Evolutionary conservation across 1,139 yeast genomes (phyloP), one percentile per base, ranked within the genome.

Genomic region (Saccharomycopsis hybrid): DNA sequence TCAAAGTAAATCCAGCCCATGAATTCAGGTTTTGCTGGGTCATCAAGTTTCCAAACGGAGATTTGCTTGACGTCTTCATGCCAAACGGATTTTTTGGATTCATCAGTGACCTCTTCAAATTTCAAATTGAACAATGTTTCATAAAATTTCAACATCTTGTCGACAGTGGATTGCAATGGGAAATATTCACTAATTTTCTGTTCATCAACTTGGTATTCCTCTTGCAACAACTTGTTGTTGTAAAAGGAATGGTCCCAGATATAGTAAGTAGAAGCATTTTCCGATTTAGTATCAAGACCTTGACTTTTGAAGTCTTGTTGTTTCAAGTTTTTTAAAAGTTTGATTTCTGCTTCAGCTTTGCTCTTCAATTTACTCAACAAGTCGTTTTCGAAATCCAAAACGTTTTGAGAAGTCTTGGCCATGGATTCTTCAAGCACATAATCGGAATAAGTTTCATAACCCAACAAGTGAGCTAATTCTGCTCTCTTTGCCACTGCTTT

Each of bases 1-100:
- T 87, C 96, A 57, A 87, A 77, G 66, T 81, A 85, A 44, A 87
- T 68, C 77, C 85, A 84, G 33, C 96, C 96, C 58, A 79, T 74
- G 65, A 86, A 86, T 54, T 72, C 76, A n/a, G 79, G 78, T 5
- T 39, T 40, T 11, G 66, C 61, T 4, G 62, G 59, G 39, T 77
- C 72, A 57, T 73, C 80, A 54, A 76, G 65, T 60, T 81, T 80
- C 81, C 85, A 85, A 45, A 86, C 90, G 3, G 86, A 80, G 62
- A 77, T 80, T 60, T 79, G 85, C 56, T 78, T 79, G 13, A 85
- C 94, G 62, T 86, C 95, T 50, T 74, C 76, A 61, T 87, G 92
- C 96, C 96, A 87, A 11, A 72, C 72, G 18, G 68, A 62, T 47
- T 62, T 64, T 36, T 65, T 59, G 3, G 65, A 60, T 25, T 65